Base-by-base conservation (phyloP, 306 rosid genomes). In the Trifolium subterraneum region DNA sequence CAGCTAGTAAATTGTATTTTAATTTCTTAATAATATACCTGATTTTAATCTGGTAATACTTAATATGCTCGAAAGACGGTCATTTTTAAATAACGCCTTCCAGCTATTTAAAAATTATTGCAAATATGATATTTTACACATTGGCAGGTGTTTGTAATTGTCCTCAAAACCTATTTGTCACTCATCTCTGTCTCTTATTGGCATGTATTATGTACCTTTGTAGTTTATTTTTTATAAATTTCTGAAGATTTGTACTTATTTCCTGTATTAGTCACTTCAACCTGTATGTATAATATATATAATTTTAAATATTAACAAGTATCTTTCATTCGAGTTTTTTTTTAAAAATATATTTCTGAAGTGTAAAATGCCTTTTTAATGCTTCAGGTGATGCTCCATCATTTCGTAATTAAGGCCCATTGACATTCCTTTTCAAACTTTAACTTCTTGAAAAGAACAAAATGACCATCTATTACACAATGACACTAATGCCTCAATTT, bases 91-190 rank as follows among this genome's bases (percentile, higher is more conserved):
- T 45, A 31, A 61, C 6, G 25, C 54, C 16, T 38, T 51, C 39
- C 35, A 19, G 16, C 50, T 31, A 39, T 62, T 51, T 27, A 52
- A 19, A 35, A 39, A 71, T 36, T 64, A 56, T 31, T 48, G 45
- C 48, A 27, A 67, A 55, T 41, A 33, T 51, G 41, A 25, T 27
- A 65, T 12, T 66, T 65, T 3, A 20, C 65, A 38, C 44, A 52
- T 51, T 38, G 33, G 42, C 22, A 29, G 65, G 65, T 36, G 55
- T 64, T 74, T 63, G 29, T 74, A 52, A 20, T 61, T 31, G 35
- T 63, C 18, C 9, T 50, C 48, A 50, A 47, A 47, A 19, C 60
- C 23, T 51, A 36, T 33, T 47, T 15, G 38, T 51, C 41, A 64
- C 51, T 47, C 33, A 22, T 51, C n/a, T 51, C 63, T 63, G 62